Base-by-base conservation (phyloP, 1,139 yeast genomes). In the Yamadazyma atlantica region DNA sequence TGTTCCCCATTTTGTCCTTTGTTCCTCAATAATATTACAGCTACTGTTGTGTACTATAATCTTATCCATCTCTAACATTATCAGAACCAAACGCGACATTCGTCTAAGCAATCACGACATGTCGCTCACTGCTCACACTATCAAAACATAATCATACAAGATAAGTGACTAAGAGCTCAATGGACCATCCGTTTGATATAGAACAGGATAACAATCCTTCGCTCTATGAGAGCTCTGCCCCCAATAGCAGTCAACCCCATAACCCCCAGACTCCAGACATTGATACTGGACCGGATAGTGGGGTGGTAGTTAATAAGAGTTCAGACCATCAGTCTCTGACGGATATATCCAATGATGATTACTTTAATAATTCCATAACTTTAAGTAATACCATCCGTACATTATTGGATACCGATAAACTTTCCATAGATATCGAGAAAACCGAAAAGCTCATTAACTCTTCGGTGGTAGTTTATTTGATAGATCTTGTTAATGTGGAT, bases 161-260 rank as follows among this genome's bases (percentile, higher is more conserved):
- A 10, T 8, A 7, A n/a, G n/a, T 5, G 4, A 27, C 5, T 5
- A 15, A 15, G 17, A 18, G 3, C 32, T 15, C n/a, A n/a, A 46
- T 48, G 51, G 52, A 48, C 29, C 47, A 47, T 16, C 51, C 45
- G 17, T 49, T 47, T 40, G 75, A 69, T 45, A 67, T 70, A 35
- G 77, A 71, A 45, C 75, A 70, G 49, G 77, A 71, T 49, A 71
- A 71, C 53, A 71, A 71, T 43, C 77, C 77, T 14, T 69, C 73
- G 25, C 64, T 70, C 42, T 71, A 67, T 46, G 71, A 69, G 18
- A 58, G 55, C 56, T 11, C 50, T 54, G 34, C 46, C 65, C 36
- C 48, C 70, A 27, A 45, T 57, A 21, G 57, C 59, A 38, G 55
- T 61, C 7, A 49, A 55, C 18, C 50, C 66, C 29, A 43, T 44